Evolutionary conservation across 1,139 yeast species (phyloP).

Genomic region (Yamadazyma siamensis): DNA sequence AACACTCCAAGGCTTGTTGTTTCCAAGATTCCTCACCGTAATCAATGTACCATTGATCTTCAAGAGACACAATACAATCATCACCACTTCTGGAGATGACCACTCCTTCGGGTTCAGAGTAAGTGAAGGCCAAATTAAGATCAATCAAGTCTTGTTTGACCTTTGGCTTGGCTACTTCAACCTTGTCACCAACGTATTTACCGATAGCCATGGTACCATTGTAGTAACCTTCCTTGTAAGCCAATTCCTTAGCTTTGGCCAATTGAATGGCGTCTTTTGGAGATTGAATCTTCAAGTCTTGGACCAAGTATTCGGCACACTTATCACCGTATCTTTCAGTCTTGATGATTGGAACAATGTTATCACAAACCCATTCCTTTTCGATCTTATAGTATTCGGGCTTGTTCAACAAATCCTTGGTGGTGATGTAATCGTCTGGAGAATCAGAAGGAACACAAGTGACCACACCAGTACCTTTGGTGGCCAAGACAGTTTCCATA

Average conservation of each 20-base stretch:
- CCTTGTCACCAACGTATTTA: slow-evolving; percentile 82
- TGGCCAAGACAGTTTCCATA: slow-evolving; percentile 94
- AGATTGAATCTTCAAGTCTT: slow-evolving; percentile 86
- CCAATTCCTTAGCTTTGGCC: slow-evolving; percentile 89
- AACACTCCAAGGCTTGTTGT: slow-evolving; percentile 77
- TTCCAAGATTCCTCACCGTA: slow-evolving; percentile 97
- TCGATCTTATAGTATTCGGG: slow-evolving; percentile 87
- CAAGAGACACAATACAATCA: slow-evolving; percentile 92
- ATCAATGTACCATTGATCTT: slow-evolving; percentile 98
- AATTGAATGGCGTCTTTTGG: slow-evolving; percentile 88
- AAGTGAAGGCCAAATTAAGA: slow-evolving; percentile 77
- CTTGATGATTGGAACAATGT: slow-evolving; percentile 67
- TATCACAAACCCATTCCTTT: slow-evolving; percentile 81
- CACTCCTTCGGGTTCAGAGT: slow-evolving; percentile 89
- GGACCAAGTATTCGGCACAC: slow-evolving; percentile 82
- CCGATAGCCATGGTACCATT: slow-evolving; percentile 83
- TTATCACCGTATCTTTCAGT: slow-evolving; percentile 87
- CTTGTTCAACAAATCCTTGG: slow-evolving; percentile 79
- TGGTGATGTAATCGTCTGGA: slow-evolving; percentile 93
- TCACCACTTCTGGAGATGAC: slow-evolving; percentile 96
- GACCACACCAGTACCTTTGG: slow-evolving; percentile 98
- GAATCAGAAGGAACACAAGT: slow-evolving; percentile 98
- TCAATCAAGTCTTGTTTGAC: slow-evolving; percentile 79
- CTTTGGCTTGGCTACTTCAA: slow-evolving; percentile 86
- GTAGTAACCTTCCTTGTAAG: slow-evolving; percentile 96